phyloP scores from a whole-genome alignment of 78 protist genomes.

The Tieghemostelium lacteum region DNA sequence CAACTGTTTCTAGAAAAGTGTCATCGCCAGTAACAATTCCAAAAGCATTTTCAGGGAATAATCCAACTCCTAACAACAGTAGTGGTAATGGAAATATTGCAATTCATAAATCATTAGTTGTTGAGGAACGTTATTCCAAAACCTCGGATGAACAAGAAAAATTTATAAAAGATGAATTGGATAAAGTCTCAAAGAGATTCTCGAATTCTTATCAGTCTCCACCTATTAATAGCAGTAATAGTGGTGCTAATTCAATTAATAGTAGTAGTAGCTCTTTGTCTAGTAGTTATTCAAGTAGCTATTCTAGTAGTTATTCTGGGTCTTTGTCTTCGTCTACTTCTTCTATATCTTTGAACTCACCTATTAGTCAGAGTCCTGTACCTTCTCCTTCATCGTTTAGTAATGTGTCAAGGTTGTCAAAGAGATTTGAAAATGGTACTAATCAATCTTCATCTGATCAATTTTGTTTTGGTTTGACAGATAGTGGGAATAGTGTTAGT shows the following conservation, averaged over 20 bases:
- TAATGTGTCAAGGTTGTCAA: slow-evolving; percentile 38
- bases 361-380: too few species aligned
- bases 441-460: background rate
- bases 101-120: background rate
- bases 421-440: slow-evolving; percentile 50
- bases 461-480: too few species aligned
- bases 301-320: background rate
- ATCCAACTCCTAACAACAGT: background rate
- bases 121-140: slow-evolving; percentile 59
- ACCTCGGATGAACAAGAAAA: slow-evolving; percentile 63
- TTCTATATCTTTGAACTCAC: background rate
- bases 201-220: slow-evolving; percentile 14
- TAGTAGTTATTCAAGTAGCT: background rate
- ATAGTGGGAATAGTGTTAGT: too few species aligned
- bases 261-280: background rate
- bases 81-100: background rate
- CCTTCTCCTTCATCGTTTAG: slow-evolving; percentile 11
- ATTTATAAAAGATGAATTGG: slow-evolving; percentile 45
- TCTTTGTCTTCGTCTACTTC: background rate
- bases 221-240: background rate
- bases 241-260: background rate
- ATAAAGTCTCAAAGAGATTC: slow-evolving; percentile 31
- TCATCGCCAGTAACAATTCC: slow-evolving; percentile 12
- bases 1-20: background rate
- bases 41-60: background rate